These are phyloP conservation scores for Candida coquimbonensis DNA, from an alignment of 805 yeast species.

Conservation along the genomic window DNA sequence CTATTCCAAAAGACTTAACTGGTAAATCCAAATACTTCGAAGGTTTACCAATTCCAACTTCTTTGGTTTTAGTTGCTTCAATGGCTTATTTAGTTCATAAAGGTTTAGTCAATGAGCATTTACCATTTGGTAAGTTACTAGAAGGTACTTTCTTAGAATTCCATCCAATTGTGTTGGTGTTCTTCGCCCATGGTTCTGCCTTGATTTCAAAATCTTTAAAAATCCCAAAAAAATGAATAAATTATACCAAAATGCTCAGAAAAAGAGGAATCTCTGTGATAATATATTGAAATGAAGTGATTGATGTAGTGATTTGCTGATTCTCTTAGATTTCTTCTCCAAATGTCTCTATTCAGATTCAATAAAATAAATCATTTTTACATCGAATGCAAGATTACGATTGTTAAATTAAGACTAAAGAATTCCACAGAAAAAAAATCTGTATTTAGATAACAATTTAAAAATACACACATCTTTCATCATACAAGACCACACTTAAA, in stretches of 20 bases:
- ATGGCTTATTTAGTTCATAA: slow-evolving; percentile 65
- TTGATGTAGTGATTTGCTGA: too few species aligned
- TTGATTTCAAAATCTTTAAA: slow-evolving; percentile 87
- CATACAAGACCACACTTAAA: too few species aligned
- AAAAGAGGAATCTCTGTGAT: too few species aligned
- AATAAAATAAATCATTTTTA: too few species aligned
- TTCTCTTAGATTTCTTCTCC: too few species aligned
- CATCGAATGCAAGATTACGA: too few species aligned
- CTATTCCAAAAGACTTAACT: slow-evolving; percentile 78
- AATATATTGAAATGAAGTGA: too few species aligned
- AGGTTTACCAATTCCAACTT: slow-evolving; percentile 93
- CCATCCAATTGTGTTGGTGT: slow-evolving; percentile 62
- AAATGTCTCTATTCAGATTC: too few species aligned
- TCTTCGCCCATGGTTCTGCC: slow-evolving; percentile 77
- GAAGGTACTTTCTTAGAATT: slow-evolving; percentile 56
- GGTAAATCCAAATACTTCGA: slow-evolving; percentile 93
- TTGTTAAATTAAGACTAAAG: too few species aligned
- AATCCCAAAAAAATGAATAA: slow-evolving; percentile 70
- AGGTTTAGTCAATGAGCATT: slow-evolving; percentile 37
- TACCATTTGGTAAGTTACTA: slow-evolving; percentile 64
- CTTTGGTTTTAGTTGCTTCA: slow-evolving; percentile 61
- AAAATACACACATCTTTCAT: too few species aligned
- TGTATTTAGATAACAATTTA: too few species aligned
- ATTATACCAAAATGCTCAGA: background rate
- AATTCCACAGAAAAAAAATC: too few species aligned